Evolutionary conservation across 441 rosid genomes (phyloP), one percentile per base, ranked within the genome.

Genomic region (Adansonia gregorii): DNA sequence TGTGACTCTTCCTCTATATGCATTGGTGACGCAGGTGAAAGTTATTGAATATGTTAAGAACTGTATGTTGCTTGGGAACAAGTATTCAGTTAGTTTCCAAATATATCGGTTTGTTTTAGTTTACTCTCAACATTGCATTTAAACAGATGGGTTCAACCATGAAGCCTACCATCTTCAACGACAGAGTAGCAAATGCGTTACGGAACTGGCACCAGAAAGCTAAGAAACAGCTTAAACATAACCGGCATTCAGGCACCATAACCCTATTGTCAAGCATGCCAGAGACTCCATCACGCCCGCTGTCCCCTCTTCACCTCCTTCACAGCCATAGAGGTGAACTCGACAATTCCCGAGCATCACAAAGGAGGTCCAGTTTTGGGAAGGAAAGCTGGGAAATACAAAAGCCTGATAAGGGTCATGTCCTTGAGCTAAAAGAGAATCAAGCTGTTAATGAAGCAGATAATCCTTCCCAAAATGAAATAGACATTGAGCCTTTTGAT

Each of bases 121-220:
- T 83, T 56, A 35, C 14, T 41, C 0, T 9, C 24, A 2, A 11
- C 20, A 4, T 45, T 43, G 4, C 39, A 0, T 43, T 55, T 48
- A 67, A 39, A 67, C 9, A 91, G 95, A 91, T 91, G 95, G 95
- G 95, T 1, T 84, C 95, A 0, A 86, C 82, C 9, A 87, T 91
- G 93, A 91, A 88, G 59, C 88, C 93, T 8, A 86, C 91, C 9
- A 83, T 91, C 68, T 88, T 88, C 84, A 80, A 88, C 49, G 89
- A 87, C 15, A 83, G 39, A 76, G 89, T 89, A 45, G 93, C 89
- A 39, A 41, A 46, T 3, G 90, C 93, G 0, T 80, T 90, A 31
- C 84, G 64, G 73, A 87, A 77, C 15, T 88, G 93, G 93, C 93
- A 90, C 73, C 90, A 82, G 58, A 69, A 81, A 2, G 91, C 89